Evolutionary conservation across 2,329 filamentous ascomycete species (phyloP), one percentile per base, ranked within the genome.

Genomic region (Talaromyces sp.): DNA sequence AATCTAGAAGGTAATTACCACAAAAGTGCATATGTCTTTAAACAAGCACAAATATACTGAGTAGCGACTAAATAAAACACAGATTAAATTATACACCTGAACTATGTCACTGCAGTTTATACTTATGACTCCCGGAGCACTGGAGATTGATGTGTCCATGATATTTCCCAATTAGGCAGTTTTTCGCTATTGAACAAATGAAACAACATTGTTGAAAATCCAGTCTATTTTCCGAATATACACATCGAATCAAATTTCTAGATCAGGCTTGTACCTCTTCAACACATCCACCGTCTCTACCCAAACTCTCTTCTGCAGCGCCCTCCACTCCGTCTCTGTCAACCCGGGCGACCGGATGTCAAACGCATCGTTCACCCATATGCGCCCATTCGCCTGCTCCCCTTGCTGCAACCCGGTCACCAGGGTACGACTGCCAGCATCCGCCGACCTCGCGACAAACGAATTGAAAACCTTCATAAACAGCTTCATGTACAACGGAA

Each of bases 311-410:
- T 52, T 54, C 31, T 61, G 60, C 48, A 59, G 14, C n/a, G 5
- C 32, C 24, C 55, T 38, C 60, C 60, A 58, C 46, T 59, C 60
- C 12, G 24, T 41, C 27, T 29, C 38, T 3, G 59, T 57, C 19
- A 61, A 29, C 29, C 54, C 50, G 26, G 59, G 59, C 8, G 59
- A 61, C 17, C 35, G n/a, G 21, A 56, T 48, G 38, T 60, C 58
- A 48, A 60, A 60, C 27, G 11, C 19, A 54, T 58, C 59, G 31
- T 61, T 61, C 17, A 50, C 38, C 59, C 59, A 61, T 29, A 58
- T 21, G 27, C 56, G 35, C 26, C 59, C 59, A 61, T 61, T 60
- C 9, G 58, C 58, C 26, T 60, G 54, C 35, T 53, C 54, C 8
- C 58, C 58, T 27, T 52, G 32, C 19, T n/a, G 43, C 48, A 60